Percentiles rank a stretch among this genome's conserved stretches.
These are phyloP conservation scores for Malus hybrid DNA, from an alignment of 331 rosid species.

Conservation along the genomic window DNA sequence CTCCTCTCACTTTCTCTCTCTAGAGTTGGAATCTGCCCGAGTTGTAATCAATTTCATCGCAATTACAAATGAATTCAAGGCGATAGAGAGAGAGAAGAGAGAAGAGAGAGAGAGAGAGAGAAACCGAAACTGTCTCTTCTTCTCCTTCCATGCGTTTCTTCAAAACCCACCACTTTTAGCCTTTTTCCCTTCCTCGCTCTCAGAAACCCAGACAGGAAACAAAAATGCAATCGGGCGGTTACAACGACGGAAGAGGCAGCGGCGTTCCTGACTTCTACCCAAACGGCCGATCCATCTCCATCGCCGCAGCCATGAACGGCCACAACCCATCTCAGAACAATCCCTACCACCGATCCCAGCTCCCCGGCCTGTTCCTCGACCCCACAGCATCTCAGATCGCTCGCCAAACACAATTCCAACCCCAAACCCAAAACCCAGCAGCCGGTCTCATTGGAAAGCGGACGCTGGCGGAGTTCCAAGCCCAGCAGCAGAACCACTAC, in stretches of 20 bases:
- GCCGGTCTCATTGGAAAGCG: constrained; percentile 47
- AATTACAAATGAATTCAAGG: constrained; percentile 30
- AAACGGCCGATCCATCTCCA: constrained; percentile 41
- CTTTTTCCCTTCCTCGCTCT: not conserved
- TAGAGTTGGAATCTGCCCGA: constrained; percentile 3
- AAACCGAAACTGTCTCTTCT: constrained; percentile 13
- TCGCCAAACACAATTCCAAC: constrained; percentile 18
- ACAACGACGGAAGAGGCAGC: constrained; percentile 36
- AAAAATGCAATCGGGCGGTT: constrained; percentile 57
- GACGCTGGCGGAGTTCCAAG: constrained; percentile 60
- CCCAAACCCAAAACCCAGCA: not conserved
- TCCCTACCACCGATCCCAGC: constrained; percentile 43
- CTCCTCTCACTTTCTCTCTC: constrained; percentile 2
- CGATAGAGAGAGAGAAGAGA: not conserved
- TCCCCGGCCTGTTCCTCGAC: constrained; percentile 35
- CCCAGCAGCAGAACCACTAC: constrained; percentile 32
- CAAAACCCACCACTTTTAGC: constrained; percentile 30
- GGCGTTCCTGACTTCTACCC: constrained; percentile 43
- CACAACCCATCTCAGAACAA: constrained; percentile 31
- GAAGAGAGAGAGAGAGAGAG: not conserved
- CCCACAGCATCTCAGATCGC: constrained; percentile 50
- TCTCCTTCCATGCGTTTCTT: constrained; percentile 36
- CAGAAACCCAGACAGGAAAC: not conserved
- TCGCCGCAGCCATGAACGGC: constrained; percentile 16
- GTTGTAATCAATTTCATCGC: constrained; percentile 28